phyloP scores from a whole-genome alignment of 2,329 filamentous ascomycete species.

The Alternaria alternata region DNA sequence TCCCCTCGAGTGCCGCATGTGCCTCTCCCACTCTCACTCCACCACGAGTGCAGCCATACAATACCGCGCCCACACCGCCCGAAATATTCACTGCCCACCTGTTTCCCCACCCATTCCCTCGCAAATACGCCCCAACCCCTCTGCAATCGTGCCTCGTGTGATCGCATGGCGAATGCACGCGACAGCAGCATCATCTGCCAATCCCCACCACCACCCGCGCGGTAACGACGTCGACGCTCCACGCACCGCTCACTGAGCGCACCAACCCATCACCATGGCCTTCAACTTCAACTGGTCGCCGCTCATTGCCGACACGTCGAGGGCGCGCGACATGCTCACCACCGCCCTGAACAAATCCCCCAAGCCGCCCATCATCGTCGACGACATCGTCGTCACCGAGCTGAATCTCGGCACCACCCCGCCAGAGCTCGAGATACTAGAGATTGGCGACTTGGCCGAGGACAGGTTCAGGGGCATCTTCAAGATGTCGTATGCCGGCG shows the following conservation, averaged over 20 bases:
- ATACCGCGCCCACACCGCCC: constrained; percentile 8
- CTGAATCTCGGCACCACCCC: constrained; percentile 95
- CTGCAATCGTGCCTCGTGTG: constrained; percentile 17
- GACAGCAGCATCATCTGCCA: constrained; percentile 42
- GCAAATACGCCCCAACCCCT: constrained; percentile 22
- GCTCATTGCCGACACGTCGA: constrained; percentile 90
- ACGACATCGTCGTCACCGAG: constrained; percentile 98
- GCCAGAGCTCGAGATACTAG: constrained; percentile 93
- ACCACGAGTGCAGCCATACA: constrained; percentile 25
- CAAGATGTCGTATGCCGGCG: constrained; percentile 97
- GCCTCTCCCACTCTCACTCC: constrained; percentile 29
- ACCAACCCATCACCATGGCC: constrained; percentile 71
- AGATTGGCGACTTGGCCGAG: constrained; percentile 96
- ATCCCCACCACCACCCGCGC: constrained; percentile 15
- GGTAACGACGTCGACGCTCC: constrained; percentile 31
- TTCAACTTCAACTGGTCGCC: constrained; percentile 99
- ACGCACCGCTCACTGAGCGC: constrained; percentile 7
- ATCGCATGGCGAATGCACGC: constrained; percentile 52
- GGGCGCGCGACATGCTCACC: constrained; percentile 92
- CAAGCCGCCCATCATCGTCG: constrained; percentile 98
- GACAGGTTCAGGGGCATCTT: constrained; percentile 98
- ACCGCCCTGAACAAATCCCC: constrained; percentile 96
- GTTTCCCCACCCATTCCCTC: constrained; percentile 5
- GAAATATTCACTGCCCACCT: constrained; percentile 2
- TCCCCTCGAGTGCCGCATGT: constrained; percentile 27